phyloP scores from a whole-genome alignment of 1,284 basidiomycete genomes.

The Naganishia liquefaciens region DNA sequence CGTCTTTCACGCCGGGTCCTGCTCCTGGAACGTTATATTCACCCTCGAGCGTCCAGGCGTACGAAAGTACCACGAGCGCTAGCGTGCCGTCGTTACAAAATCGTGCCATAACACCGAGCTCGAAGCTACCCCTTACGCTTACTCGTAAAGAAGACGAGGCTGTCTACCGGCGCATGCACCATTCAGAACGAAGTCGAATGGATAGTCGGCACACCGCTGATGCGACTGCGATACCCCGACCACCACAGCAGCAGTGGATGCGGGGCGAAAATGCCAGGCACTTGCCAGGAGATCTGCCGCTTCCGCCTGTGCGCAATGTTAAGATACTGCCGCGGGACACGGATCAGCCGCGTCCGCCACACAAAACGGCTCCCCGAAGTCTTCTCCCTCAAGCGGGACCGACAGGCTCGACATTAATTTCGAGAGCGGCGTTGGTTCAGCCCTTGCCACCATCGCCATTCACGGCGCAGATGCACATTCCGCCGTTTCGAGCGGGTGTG shows the following conservation, averaged over 20 bases:
- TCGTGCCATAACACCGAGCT: too few relatives aligned
- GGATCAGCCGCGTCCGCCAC: not conserved
- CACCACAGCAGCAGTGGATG: not conserved
- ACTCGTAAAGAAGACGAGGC: not conserved
- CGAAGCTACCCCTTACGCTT: not conserved
- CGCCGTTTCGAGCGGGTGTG: conserved; percentile 10
- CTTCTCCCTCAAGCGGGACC: too few relatives aligned
- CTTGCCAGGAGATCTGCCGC: too few relatives aligned
- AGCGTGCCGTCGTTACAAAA: not conserved
- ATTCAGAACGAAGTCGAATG: not conserved
- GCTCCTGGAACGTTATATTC: not conserved
- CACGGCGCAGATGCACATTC: conserved; percentile 20
- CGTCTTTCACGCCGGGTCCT: not conserved
- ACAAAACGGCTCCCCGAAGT: not conserved
- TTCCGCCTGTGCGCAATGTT: too few relatives aligned
- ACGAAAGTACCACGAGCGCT: not conserved
- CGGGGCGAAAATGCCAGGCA: too few relatives aligned
- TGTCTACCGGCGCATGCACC: conserved; percentile 1
- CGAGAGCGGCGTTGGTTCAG: not conserved
- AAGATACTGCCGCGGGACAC: not conserved
- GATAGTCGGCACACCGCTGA: not conserved
- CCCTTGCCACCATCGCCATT: conserved; percentile 6
- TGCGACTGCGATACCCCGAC: not conserved
- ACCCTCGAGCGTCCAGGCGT: not conserved
- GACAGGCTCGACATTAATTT: too few relatives aligned